Base-by-base conservation (phyloP, 2,329 filamentous ascomycete genomes). In the Stachybotrys elegans region DNA sequence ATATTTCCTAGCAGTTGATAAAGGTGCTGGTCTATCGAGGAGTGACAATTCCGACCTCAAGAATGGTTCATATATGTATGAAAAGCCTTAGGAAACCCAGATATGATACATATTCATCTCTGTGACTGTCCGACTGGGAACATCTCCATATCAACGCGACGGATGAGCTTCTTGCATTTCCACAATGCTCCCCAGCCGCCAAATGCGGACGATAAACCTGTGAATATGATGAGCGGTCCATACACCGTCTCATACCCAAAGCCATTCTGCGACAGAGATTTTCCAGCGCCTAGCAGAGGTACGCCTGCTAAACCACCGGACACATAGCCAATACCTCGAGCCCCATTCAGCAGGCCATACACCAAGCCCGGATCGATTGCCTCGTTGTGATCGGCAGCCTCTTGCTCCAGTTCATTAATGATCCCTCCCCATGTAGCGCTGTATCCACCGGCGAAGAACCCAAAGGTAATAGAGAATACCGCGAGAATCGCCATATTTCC, bases 381-480 rank as follows among this genome's bases (percentile, higher is more conserved):
- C 23, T 50, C 48, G 36, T 50, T 50, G 8, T 38, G 22, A 14
- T 43, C 19, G 11, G 48, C 41, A 11, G 48, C 44, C 22, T 52
- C 44, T 11, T 31, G 37, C 25, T 48, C 48, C 20, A 50, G 20
- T 25, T 52, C 46, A 14, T 48, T 47, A 13, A 52, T 43, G n/a
- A 52, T 43, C 2, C 48, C 48, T 22, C 48, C 44, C 50, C 50
- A 52, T 1, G 50, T 52, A n/a, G 50, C 48, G 40, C 50, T 52
- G 27, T 50, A 52, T 6, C 48, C 45, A 8, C 50, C 44, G 2
- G 48, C 46, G 25, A 52, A 52, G 43, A 52, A 50, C 8, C 50
- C 50, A 44, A 48, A 52, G 14, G 48, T 45, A 8, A 52, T 17
- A 3, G 48, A 44, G 20, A 52, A 52, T 17, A 48, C 13, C 3